Evolutionary conservation across 2,329 filamentous ascomycete species (phyloP), one percentile per base, ranked within the genome.

Genomic region (Cytospora piceicola): DNA sequence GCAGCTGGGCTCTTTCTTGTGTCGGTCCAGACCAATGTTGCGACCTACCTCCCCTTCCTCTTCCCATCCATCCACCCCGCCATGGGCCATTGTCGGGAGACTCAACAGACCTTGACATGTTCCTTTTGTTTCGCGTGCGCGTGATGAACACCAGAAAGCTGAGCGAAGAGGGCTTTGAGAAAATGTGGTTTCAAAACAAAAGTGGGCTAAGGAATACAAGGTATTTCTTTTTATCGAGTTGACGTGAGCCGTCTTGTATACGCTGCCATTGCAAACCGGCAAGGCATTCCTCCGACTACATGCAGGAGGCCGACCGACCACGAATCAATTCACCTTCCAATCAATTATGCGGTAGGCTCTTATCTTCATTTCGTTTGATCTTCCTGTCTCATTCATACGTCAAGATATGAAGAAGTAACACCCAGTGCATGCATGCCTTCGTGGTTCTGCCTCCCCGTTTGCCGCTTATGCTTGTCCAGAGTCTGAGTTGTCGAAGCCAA

Each of bases 401-500:
- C 46, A 49, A 24, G 6, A 11, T 6, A 49, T 22, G 14, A 11
- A 2, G 9, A 14, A 2, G 46, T 49, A 24, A 12, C 22, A 14
- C n/a, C 14, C 0, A 1, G 9, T 1, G n/a, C 9, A 49, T 49
- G 46, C 46, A 39, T 59, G 34, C 56, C 5, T 12, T 49, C 53
- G 29, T 20, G 29, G 20, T 42, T 27, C 24, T 30, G 46, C 34
- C 52, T 32, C 32, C 32, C 39, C 7, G 49, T 64, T 53, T 15
- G 62, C 29, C 15, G 46, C n/a, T 7, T 5, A 24, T 7, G 46
- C n/a, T 49, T 49, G 15, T 17, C 6, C 56, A 49, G 49, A 59
- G 12, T 70, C 42, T 71, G 68, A 4, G 70, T 71, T 54, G 71
- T 74, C 27, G 74, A 20, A 53, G 49, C 24, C 34, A 46, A 59